These are phyloP conservation scores for Rhododendron simsii DNA, from an alignment of 148 eudicot genomes.

Conservation along the genomic window DNA sequence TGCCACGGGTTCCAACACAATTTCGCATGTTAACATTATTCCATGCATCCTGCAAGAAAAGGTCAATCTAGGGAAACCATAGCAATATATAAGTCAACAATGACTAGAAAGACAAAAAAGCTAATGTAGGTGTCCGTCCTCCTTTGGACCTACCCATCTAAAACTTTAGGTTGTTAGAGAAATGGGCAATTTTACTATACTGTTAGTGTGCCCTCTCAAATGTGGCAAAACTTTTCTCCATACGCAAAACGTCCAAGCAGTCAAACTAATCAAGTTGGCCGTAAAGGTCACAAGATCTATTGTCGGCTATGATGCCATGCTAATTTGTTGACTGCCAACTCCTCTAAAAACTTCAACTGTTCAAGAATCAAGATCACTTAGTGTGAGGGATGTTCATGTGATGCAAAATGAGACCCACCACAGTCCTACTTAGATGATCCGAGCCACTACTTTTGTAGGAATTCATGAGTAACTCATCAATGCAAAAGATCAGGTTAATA, in stretches of 20 bases:
- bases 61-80: background rate
- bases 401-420: background rate
- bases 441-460: background rate
- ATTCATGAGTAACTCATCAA: background rate
- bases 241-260: background rate
- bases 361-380: background rate
- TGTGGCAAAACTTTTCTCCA: background rate
- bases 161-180: background rate
- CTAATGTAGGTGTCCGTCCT: background rate
- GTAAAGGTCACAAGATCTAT: background rate
- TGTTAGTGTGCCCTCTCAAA: background rate
- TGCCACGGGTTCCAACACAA: conserved; percentile 19
- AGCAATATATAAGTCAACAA: background rate
- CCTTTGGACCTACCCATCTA: background rate
- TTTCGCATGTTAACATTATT: conserved; percentile 14
- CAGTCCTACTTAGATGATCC: background rate
- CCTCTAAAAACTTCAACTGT: background rate
- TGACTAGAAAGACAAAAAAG: background rate
- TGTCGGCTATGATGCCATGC: background rate
- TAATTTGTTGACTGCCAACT: background rate
- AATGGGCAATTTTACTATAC: background rate
- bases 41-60: conserved; percentile 22
- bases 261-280: background rate
- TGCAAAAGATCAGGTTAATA: background rate
- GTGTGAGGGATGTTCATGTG: background rate